Evolutionary conservation across 495 filamentous ascomycete genomes (phyloP).

Genomic region (Mytilinidion resinicola): DNA sequence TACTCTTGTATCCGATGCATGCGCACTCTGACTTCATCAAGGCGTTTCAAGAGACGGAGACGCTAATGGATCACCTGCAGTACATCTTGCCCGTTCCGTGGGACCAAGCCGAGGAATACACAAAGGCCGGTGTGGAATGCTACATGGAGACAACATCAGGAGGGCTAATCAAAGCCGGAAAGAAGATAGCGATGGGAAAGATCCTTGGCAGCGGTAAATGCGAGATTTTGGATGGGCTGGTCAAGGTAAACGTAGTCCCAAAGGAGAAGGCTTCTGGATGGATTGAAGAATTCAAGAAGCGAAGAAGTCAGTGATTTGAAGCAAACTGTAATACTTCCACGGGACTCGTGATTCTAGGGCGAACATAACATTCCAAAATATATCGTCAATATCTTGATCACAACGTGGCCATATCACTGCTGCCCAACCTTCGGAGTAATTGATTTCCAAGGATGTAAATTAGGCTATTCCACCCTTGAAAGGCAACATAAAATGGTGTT

Average conservation of each 20-base stretch:
- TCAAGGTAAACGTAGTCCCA: conserved; percentile 75
- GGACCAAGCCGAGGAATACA: conserved; percentile 68
- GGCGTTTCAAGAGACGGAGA: conserved; percentile 65
- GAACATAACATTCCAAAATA: not conserved
- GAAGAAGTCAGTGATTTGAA: conserved; percentile 37
- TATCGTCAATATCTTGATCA: not conserved
- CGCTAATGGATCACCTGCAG: conserved; percentile 61
- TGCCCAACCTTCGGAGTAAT: no score
- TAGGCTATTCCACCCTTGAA: no score
- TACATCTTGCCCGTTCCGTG: conserved; percentile 83
- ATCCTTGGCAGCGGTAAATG: conserved; percentile 69
- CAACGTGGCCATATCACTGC: no score
- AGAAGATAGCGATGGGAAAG: conserved; percentile 69
- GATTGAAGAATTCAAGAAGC: conserved; percentile 74
- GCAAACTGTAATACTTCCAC: no score
- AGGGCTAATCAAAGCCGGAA: conserved; percentile 81
- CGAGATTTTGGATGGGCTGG: conserved; percentile 79
- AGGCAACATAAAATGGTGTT: no score
- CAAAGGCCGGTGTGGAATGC: conserved; percentile 61
- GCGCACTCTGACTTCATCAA: conserved; percentile 86
- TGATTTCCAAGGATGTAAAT: no score
- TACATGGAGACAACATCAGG: conserved; percentile 79
- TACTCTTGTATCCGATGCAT: conserved; percentile 78
- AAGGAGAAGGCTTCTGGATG: conserved; percentile 59
- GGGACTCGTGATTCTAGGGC: not conserved